A percentile compares a stretch with the other conserved stretches of the same genome.
phyloP scores from a whole-genome alignment of 192 early-diverging fungal genomes.

The Backusella circina region DNA sequence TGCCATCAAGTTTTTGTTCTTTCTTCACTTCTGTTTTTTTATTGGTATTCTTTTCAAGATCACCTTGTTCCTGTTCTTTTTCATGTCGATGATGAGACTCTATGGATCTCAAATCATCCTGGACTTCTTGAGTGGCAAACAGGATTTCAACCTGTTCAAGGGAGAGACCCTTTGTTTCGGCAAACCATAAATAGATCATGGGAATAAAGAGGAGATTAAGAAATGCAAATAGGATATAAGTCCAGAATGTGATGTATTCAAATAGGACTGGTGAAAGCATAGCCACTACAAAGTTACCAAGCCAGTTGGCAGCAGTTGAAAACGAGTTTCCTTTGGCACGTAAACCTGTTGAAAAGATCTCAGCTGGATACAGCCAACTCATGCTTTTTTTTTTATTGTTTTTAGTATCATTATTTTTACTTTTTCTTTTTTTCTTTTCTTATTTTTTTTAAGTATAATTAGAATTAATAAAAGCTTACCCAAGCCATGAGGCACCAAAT shows the following conservation, averaged over 20 bases:
- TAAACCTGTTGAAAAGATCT: constrained; percentile 72
- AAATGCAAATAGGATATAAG: constrained; percentile 56
- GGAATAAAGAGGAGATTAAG: constrained; percentile 43
- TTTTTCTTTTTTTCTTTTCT: no score
- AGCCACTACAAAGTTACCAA: constrained; percentile 66
- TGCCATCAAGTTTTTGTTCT: not conserved
- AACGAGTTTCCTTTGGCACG: constrained; percentile 74
- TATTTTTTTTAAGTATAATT: no score
- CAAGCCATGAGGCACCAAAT: constrained; percentile 77
- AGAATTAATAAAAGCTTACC: no score
- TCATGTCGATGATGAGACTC: constrained; percentile 4
- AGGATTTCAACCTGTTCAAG: constrained; percentile 56
- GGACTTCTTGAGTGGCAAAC: constrained; percentile 21
- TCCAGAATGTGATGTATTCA: constrained; percentile 49
- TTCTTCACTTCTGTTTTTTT: not conserved
- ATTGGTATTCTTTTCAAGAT: not conserved
- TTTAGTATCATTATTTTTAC: no score
- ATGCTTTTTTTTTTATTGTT: no score
- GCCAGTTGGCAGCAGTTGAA: constrained; percentile 77
- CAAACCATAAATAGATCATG: constrained; percentile 63
- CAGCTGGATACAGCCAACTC: constrained; percentile 77
- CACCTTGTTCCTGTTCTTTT: not conserved
- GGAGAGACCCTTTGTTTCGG: constrained; percentile 80
- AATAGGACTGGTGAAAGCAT: constrained; percentile 62
- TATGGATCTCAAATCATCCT: constrained; percentile 11